Conservation (phyloP, 306 rosid species). For the Nissolia schottii region DNA sequence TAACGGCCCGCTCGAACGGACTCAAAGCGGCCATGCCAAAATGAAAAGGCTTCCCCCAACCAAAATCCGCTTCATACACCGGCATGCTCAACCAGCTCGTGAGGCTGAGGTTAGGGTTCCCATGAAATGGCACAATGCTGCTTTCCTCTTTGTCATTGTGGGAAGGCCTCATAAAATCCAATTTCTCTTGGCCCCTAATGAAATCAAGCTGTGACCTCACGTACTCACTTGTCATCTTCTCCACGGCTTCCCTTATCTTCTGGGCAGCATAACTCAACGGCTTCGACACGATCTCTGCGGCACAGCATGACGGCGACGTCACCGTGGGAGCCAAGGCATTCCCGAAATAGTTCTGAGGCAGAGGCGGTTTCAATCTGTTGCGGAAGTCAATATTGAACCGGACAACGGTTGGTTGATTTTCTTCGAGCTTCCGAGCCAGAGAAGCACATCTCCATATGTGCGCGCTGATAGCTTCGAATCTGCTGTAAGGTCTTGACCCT, state of each 20-base stretch:
- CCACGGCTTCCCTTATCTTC: background rate
- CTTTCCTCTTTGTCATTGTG: background rate
- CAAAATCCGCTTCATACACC: slow-evolving; percentile 2
- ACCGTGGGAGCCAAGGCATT: background rate
- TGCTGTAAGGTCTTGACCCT: background rate
- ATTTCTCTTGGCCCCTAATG: background rate
- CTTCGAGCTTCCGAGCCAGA: background rate
- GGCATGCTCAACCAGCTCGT: background rate
- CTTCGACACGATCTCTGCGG: background rate
- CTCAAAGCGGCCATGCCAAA: background rate
- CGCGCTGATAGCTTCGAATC: slow-evolving; percentile 9
- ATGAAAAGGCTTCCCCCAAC: background rate
- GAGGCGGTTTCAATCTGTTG: background rate
- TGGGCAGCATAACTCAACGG: background rate
- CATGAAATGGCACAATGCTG: background rate
- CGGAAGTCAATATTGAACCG: background rate
- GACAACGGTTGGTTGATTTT: background rate
- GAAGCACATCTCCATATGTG: slow-evolving; percentile 18
- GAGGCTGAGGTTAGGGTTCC: background rate
- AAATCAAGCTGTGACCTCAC: background rate
- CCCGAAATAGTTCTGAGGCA: slow-evolving; percentile 11
- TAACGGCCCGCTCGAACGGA: background rate
- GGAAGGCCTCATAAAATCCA: background rate
- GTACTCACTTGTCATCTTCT: background rate
- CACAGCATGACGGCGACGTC: background rate